These are phyloP conservation scores for Sphagnum magellanicum DNA, from an alignment of 228 moss, liverwort and hornwort genomes.

Conservation along the genomic window DNA sequence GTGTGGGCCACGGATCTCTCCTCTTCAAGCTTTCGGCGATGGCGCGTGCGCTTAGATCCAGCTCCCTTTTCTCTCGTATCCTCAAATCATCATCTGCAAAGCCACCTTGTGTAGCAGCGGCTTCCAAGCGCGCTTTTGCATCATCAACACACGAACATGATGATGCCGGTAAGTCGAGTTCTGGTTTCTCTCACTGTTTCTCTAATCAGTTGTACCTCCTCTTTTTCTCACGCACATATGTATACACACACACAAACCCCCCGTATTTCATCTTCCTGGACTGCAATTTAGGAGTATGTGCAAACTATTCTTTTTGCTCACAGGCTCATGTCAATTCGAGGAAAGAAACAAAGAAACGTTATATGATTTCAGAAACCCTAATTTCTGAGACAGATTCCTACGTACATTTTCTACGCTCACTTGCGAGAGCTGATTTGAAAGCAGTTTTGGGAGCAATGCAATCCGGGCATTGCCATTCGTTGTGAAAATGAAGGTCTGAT, in stretches of 20 bases:
- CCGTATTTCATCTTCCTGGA: background rate
- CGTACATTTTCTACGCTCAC: background rate
- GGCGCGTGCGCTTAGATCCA: no score
- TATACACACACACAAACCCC: background rate
- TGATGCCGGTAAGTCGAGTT: constrained; percentile 22
- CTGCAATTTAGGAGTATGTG: background rate
- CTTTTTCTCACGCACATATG: background rate
- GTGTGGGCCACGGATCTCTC: no score
- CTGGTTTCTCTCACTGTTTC: background rate
- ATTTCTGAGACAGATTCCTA: constrained; percentile 1
- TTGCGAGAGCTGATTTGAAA: background rate
- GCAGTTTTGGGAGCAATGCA: background rate
- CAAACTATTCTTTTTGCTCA: background rate
- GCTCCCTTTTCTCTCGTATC: no score
- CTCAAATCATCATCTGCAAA: no score
- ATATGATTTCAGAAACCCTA: constrained; percentile 1
- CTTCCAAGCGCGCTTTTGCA: constrained; percentile 28
- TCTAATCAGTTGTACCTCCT: background rate
- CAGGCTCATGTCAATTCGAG: background rate
- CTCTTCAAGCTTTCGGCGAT: no score
- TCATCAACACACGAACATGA: constrained; percentile 22
- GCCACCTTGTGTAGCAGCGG: background rate
- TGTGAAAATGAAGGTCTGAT: no score
- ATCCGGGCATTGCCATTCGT: no score
- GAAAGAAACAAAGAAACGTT: background rate